These are phyloP conservation scores for Mycena floridula DNA, from an alignment of 768 basidiomycete genomes.

Conservation along the genomic window DNA sequence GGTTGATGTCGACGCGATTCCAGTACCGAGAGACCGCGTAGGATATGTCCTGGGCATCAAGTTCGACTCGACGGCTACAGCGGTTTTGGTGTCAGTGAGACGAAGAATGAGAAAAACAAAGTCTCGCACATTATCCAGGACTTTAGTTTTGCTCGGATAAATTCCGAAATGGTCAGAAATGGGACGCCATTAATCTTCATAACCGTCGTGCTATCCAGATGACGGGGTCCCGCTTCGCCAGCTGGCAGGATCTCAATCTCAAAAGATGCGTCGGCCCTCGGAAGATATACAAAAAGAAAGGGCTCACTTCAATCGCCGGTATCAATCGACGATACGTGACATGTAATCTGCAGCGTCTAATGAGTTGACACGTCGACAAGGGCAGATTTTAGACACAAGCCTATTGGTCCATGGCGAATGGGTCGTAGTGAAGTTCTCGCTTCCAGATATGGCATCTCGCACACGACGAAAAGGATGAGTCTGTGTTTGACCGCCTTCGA, in stretches of 20 bases:
- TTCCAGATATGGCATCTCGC: constrained; percentile 65
- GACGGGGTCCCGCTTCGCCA: constrained; percentile 76
- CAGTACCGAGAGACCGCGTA: constrained; percentile 70
- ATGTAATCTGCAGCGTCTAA: constrained; percentile 51
- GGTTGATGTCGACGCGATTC: constrained; percentile 81
- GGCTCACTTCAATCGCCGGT: constrained; percentile 68
- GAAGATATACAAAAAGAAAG: constrained; percentile 4
- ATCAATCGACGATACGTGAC: constrained; percentile 70
- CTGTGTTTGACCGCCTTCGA: constrained; percentile 59
- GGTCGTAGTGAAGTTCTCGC: constrained; percentile 56
- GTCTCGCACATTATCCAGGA: constrained; percentile 68
- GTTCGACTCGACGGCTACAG: constrained; percentile 58
- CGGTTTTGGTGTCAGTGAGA: constrained; percentile 12
- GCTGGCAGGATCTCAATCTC: constrained; percentile 82
- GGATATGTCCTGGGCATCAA: constrained; percentile 73
- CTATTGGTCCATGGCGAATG: constrained; percentile 86
- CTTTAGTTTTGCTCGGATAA: constrained; percentile 80
- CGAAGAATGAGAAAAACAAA: constrained; percentile 7
- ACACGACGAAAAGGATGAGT: constrained; percentile 75
- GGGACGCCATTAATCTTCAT: constrained; percentile 67
- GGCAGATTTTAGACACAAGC: constrained; percentile 28
- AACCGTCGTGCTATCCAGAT: constrained; percentile 60
- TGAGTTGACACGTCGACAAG: constrained; percentile 8
- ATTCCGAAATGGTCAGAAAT: constrained; percentile 81
- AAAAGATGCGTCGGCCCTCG: constrained; percentile 5